Base-by-base conservation (phyloP, 306 rosid genomes). In the Adenanthera pavonina region DNA sequence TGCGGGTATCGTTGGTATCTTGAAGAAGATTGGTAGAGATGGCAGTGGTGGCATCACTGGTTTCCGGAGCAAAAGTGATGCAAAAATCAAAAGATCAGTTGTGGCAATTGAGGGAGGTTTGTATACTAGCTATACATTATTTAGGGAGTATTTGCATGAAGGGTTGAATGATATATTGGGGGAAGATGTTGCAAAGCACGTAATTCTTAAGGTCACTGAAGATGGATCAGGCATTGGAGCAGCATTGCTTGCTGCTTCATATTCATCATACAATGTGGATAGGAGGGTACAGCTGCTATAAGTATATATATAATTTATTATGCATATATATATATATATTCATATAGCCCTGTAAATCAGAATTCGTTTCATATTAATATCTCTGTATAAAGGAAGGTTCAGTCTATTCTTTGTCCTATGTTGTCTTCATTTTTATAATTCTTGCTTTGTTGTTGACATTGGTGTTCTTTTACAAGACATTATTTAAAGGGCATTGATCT, bases 181-280 rank as follows among this genome's bases (percentile, higher is more conserved):
- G 11, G 92, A 89, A 86, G 92, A 92, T 36, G 78, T 89, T 74
- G 94, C 97, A 15, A 90, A 83, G 77, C 90, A 94, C 65, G 95
- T 94, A 36, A 78, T 86, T 89, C 91, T 94, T 12, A 86, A 83
- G 86, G 92, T 84, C 80, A 92, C 94, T 8, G 91, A 91, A 89
- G 97, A 94, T 85, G 98, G 98, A 40, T 91, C 97, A 0, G 95
- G 95, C 81, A 89, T 87, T 30, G 97, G 97, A 72, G 90, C 98
- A 11, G 97, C 97, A 47, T 89, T 95, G 76, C 94, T 92, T 74
- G 97, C 97, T 81, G 98, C 97, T 53, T 74, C 94, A 19, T 78
- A 88, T 88, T 92, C 95, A 67, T 86, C 97, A 13, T 73, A 83
- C 73, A 69, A 40, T 92, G 89, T 91, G 85, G 91, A 94, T 91